Base-by-base conservation (phyloP, 805 yeast species). In the Candida maesae region DNA sequence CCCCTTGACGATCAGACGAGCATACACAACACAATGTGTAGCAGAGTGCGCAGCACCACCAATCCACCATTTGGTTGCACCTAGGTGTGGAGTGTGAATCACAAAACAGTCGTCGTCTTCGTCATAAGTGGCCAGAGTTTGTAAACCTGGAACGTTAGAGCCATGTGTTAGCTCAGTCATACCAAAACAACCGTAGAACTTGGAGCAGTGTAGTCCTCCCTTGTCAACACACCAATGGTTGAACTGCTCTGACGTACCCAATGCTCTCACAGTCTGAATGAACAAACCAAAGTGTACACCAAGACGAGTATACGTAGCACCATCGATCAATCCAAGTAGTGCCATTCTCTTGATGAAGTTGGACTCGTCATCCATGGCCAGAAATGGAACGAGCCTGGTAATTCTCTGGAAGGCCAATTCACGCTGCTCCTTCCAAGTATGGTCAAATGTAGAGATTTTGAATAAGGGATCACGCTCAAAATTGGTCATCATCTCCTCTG, bases 11-110 rank as follows among this genome's bases (percentile, higher is more conserved):
- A 85, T 76, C 47, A 90, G 71, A 46, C 97, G 73, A 5, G 96
- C 96, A 61, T 81, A 90, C 19, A 79, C 84, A n/a, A 81, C 78
- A 18, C 87, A 71, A 66, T 90, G 96, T 21, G 90, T 87, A 6
- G 96, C 87, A 16, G 95, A 81, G 63, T 87, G 95, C 10, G 96
- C 96, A 31, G 96, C 96, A 54, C 97, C 97, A 35, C 97, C 97
- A 56, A 90, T 90, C 97, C 97, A 90, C 96, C 97, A 90, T 63
- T 90, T 90, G 19, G 96, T 89, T 33, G 97, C 96, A 27, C 95
- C 90, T 41, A 85, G 27, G 27, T 42, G 39, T 2, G 97, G 97
- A 13, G 97, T 89, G 59, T 85, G 76, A 52, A 89, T 79, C 40
- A 74, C 59, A 55, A 89, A 85, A 50, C 79, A 78, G 53, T 86